Percentiles rank a stretch among this genome's conserved stretches.
Evolutionary conservation across 2,329 filamentous ascomycete genomes (phyloP).

Genomic region (Cercospora sp.): DNA sequence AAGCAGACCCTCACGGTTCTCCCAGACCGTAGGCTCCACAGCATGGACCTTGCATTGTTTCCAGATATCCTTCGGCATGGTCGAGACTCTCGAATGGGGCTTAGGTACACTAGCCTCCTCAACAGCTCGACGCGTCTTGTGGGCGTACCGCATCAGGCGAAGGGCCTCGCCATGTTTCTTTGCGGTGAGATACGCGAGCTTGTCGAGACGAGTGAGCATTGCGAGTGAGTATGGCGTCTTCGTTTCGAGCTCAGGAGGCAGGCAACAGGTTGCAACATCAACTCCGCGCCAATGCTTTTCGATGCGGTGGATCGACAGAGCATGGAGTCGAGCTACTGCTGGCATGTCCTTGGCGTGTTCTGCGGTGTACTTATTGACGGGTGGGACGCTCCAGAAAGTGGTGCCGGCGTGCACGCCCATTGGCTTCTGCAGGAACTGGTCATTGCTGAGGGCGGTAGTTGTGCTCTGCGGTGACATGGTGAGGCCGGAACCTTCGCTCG

Average conservation of each 20-base stretch:
- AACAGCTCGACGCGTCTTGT: not conserved
- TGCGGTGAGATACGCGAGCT: not conserved
- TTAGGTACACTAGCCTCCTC: not conserved
- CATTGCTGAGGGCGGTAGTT: not conserved
- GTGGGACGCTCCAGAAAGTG: not conserved
- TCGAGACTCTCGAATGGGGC: not conserved
- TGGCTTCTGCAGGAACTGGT: not conserved
- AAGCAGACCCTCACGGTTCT: not conserved
- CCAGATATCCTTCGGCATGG: not conserved
- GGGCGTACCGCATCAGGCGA: not conserved
- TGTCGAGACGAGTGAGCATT: not conserved
- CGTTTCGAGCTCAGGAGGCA: constrained; percentile 10
- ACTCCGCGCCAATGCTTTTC: constrained; percentile 8
- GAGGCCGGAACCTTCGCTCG: not conserved
- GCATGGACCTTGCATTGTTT: not conserved
- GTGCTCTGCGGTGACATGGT: not conserved
- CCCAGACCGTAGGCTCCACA: not conserved
- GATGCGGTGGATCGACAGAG: not conserved
- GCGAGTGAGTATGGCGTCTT: constrained; percentile 17
- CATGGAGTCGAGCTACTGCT: not conserved
- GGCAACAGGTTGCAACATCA: not conserved
- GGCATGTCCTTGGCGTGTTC: not conserved
- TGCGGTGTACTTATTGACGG: not conserved
- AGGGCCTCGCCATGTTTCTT: not conserved
- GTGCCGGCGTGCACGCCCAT: not conserved